Percentiles rank a stretch among this genome's conserved stretches.
Evolutionary conservation across 2,329 filamentous ascomycete species (phyloP).

Genomic region (Pyricularia pennisetigena): DNA sequence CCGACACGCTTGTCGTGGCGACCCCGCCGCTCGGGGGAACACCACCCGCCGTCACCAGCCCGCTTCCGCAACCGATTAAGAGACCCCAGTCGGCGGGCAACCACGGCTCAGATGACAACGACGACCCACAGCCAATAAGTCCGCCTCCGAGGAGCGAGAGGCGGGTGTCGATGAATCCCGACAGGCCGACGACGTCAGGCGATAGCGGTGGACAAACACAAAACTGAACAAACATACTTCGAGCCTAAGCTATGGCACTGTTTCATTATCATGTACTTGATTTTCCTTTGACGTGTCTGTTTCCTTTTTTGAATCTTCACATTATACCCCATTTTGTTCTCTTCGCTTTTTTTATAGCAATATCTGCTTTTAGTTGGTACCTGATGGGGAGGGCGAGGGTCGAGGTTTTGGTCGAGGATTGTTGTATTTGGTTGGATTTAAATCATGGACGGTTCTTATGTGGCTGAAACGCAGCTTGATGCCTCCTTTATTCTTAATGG

Average conservation of each 20-base stretch:
- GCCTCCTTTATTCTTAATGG: neutral
- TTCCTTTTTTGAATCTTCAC: neutral
- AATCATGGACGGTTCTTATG: neutral
- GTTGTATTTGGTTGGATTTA: neutral
- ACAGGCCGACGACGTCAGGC: neutral
- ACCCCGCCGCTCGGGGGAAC: slow-evolving; percentile 11
- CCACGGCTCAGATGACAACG: neutral
- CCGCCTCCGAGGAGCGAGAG: neutral
- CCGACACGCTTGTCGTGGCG: slow-evolving; percentile 16
- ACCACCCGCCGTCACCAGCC: slow-evolving; percentile 1
- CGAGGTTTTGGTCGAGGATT: neutral
- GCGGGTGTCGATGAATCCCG: neutral
- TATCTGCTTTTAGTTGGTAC: neutral
- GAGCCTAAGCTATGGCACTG: neutral
- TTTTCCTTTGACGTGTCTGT: neutral
- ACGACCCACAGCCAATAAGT: neutral
- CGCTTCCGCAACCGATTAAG: neutral
- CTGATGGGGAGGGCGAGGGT: too few species aligned
- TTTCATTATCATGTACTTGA: neutral
- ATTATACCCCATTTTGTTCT: neutral
- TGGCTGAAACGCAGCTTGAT: neutral
- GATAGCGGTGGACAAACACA: neutral
- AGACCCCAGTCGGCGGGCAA: neutral
- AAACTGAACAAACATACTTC: neutral
- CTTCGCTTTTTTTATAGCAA: neutral